Evolutionary conservation across 2,329 filamentous ascomycete species (phyloP).

Genomic region (Penicillium sp.): DNA sequence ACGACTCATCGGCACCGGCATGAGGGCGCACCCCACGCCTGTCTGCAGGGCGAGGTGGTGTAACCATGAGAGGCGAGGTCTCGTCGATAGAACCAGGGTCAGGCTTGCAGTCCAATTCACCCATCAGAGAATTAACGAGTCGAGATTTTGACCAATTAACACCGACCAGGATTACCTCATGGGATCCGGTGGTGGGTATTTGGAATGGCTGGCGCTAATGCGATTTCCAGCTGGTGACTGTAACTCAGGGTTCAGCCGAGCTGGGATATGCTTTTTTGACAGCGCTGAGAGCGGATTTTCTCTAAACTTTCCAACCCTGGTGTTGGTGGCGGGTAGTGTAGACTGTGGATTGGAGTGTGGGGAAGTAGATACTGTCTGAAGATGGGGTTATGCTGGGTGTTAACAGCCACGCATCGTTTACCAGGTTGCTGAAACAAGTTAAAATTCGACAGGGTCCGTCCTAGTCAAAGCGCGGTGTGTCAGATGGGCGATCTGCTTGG

Average conservation of each 20-base stretch:
- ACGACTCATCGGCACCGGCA: conserved; percentile 50
- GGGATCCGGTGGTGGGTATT: background rate
- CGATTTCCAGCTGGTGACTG: background rate
- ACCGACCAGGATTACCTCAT: background rate
- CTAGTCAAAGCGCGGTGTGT: background rate
- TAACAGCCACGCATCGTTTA: background rate
- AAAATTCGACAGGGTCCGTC: background rate
- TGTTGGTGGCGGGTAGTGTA: background rate
- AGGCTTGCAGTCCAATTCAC: background rate
- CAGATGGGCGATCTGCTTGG: background rate
- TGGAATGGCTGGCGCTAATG: background rate
- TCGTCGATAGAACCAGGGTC: conserved; percentile 16
- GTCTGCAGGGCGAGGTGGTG: conserved; percentile 3
- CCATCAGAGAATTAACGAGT: background rate
- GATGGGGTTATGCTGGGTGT: background rate
- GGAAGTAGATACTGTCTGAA: background rate
- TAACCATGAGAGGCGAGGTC: conserved; percentile 32
- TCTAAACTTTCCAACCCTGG: background rate
- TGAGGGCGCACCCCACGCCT: conserved; percentile 27
- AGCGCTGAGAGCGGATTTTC: background rate
- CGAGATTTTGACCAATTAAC: background rate
- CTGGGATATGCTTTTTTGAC: background rate
- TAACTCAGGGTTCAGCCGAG: background rate
- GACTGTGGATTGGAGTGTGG: background rate
- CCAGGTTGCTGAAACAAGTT: background rate